A percentile compares a stretch with the other conserved stretches of the same genome.
phyloP scores from a whole-genome alignment of 73 alveolate genomes.

The Symbiodinium pilosum region DNA sequence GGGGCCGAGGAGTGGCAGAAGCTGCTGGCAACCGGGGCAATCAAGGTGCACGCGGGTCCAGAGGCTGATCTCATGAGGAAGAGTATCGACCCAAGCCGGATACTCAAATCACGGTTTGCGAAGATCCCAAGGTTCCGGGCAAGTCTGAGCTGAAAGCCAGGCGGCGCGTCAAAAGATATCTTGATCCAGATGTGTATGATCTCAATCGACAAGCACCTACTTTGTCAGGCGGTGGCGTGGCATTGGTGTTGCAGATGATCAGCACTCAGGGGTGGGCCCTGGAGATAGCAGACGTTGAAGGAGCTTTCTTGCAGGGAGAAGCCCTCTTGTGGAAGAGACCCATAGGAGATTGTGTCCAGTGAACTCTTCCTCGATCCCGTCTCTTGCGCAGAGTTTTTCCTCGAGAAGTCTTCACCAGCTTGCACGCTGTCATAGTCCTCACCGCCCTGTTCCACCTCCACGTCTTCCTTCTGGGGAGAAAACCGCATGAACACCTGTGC shows the following conservation, averaged over 20 bases:
- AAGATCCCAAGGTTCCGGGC: background rate
- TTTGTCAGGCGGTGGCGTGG: background rate
- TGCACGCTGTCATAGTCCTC: too few relatives aligned
- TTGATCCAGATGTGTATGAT: background rate
- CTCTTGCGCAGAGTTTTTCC: too few relatives aligned
- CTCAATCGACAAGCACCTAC: background rate
- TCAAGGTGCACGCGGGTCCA: background rate
- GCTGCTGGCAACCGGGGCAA: background rate
- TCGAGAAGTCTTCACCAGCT: too few relatives aligned
- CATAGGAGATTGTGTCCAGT: too few relatives aligned
- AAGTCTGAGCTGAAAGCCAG: background rate
- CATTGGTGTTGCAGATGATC: background rate
- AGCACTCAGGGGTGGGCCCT: background rate
- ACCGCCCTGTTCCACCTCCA: too few relatives aligned
- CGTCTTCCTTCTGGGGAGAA: too few relatives aligned
- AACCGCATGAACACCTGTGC: background rate
- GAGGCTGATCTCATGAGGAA: background rate
- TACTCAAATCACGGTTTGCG: background rate
- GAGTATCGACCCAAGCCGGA: background rate
- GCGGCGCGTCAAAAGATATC: background rate
- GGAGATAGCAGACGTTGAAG: slow-evolving; percentile 13
- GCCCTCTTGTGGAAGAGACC: too few relatives aligned
- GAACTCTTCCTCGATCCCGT: too few relatives aligned
- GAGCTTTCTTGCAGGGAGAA: slow-evolving; percentile 1
- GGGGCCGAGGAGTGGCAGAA: background rate